Base-by-base conservation (phyloP, 2,329 filamentous ascomycete genomes). In the Hypoxylon sp. region DNA sequence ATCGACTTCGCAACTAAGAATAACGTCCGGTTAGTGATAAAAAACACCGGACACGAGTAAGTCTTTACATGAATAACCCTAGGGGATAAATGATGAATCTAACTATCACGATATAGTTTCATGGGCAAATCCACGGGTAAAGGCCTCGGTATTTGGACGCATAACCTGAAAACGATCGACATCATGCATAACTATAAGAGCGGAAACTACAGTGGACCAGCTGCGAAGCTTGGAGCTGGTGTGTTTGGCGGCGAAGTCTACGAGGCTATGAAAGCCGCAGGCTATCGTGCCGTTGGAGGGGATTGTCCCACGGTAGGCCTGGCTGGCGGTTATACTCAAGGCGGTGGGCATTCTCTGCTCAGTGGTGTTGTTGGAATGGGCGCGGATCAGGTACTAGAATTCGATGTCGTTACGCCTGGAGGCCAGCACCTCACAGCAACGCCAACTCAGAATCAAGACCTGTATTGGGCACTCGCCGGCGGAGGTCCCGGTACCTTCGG, bases 401-500 rank as follows among this genome's bases (percentile, higher is more conserved):
- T 78, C 71, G 80, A 86, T 62, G 82, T 87, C 2, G 79, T 89
- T 2, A 83, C 81, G 3, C 81, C 80, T 0, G 67, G 72, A n/a
- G 85, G 86, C 1, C 50, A 77, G 14, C 69, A 80, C 14, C 59
- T 86, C 0, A 79, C 76, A 0, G 85, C 84, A 1, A 81, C 78
- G 2, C 80, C 76, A 0, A 73, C 76, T 3, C 51, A 82, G 19
- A 82, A 87, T 60, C 55, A 77, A 0, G 86, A 89, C 60, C 78
- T 89, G 1, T 88, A 85, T 75, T 89, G 86, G 86, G 86, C 86
- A 2, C 74, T 87, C 3, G 78, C 78, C 50, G 85, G 85, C 6
- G 85, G 86, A 4, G 58, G 58, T 5, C 82, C 80, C 14, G 85
- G 85, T 2, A 86, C 80, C 2, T 89, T 83, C 68, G 86, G 80